Evolutionary conservation across 2,329 filamentous ascomycete species (phyloP), one percentile per base, ranked within the genome.

Genomic region (Zymoseptoria pseudotritici): DNA sequence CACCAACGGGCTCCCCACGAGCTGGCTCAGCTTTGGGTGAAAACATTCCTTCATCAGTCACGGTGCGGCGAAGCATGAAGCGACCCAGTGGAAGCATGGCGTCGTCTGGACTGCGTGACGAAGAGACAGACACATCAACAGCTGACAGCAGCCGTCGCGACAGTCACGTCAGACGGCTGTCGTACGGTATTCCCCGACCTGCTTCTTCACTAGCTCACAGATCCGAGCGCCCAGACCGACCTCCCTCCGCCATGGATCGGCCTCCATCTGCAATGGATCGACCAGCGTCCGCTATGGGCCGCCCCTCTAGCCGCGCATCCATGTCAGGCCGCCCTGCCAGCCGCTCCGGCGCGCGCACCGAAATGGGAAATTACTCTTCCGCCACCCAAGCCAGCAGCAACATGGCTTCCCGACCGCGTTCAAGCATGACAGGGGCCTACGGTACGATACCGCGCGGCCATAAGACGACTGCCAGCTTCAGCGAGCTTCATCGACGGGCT

Each of bases 1-100:
- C 92, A 4, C 91, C 92, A 19, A 86, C 87, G 54, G 82, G 83
- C 4, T 96, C 91, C n/a, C 91, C 92, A 21, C 84, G 90, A 54
- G 58, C 67, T 26, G 62, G 56, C 24, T 63, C 66, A 20, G 65
- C 61, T 17, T 55, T 66, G 59, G 74, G 65, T 49, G 76, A 75
- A 53, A 72, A 74, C 26, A 79, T 86, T 54, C 79, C 83, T 4
- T 78, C 78, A 2, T 82, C 78, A 0, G 78, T 86, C 46, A 86
- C 84, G 0, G 74, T 86, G 58, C 86, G 90, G 56, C 86, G 85
- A 69, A 83, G 84, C 65, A 90, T 76, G 63, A 82, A 90, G 75
- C 85, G 89, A 60, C 83, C 83, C 8, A 78, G 81, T 17, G 64
- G 63, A 56, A 78, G 77, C 60, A 79, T 75, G 26, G 69, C 76